Evolutionary conservation across 2,329 filamentous ascomycete species (phyloP).

Genomic region (Moelleriella libera): DNA sequence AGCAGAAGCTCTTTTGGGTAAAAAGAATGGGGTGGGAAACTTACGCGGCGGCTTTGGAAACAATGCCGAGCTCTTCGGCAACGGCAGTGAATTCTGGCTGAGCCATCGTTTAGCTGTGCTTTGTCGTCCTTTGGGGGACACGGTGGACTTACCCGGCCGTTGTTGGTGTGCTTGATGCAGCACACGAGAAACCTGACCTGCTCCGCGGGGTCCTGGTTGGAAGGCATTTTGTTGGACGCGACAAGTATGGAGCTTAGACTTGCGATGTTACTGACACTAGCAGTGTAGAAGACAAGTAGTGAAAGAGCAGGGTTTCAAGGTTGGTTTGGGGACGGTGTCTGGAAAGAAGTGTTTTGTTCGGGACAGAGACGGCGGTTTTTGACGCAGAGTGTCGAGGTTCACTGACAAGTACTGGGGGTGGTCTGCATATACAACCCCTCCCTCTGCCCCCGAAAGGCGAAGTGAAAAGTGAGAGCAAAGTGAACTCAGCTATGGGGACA

Average conservation of each 20-base stretch:
- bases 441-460: too few species aligned
- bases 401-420: too few species aligned
- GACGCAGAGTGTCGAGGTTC: too few species aligned
- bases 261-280: too few species aligned
- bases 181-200: slow-evolving; percentile 53
- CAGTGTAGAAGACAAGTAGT: not conserved
- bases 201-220: slow-evolving; percentile 28
- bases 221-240: slow-evolving; percentile 4
- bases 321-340: too few species aligned
- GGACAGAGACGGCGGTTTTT: too few species aligned
- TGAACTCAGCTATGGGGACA: not conserved
- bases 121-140: too few species aligned
- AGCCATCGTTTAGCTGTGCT: not conserved
- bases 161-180: slow-evolving; percentile 47
- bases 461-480: not conserved
- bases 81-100: slow-evolving; percentile 54
- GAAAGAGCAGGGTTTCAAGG: not conserved
- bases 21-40: slow-evolving; percentile 15
- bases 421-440: too few species aligned
- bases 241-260: too few species aligned
- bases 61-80: slow-evolving; percentile 47
- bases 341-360: too few species aligned
- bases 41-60: slow-evolving; percentile 56
- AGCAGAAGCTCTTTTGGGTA: not conserved
- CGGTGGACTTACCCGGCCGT: slow-evolving; percentile 37